phyloP scores from a whole-genome alignment of 2,329 filamentous ascomycete genomes.

The Onygenales sp. region DNA sequence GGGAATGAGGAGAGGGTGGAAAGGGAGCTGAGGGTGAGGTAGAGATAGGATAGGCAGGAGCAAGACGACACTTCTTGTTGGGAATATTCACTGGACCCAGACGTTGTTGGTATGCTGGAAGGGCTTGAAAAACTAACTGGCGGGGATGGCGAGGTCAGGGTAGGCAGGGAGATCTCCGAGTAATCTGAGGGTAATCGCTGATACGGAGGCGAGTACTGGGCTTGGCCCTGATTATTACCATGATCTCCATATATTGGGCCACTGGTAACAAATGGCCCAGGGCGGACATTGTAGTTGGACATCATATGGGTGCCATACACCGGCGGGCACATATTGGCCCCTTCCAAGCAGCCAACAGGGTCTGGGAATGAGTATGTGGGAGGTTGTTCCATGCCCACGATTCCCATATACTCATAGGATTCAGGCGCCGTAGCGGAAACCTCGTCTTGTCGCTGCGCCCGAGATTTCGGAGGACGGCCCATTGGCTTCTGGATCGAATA shows the following conservation, averaged over 20 bases:
- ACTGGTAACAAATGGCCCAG: conserved; percentile 8
- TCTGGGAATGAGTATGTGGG: conserved; percentile 7
- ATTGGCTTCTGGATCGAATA: conserved; percentile 41
- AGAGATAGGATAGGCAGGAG: conserved; percentile 33
- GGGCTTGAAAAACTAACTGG: not conserved
- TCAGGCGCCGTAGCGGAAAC: not conserved
- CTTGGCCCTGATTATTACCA: not conserved
- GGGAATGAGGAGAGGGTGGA: conserved; percentile 34
- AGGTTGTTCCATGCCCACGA: not conserved
- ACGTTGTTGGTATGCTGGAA: not conserved
- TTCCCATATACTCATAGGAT: not conserved
- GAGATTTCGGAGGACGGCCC: conserved; percentile 37
- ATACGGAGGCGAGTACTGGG: not conserved
- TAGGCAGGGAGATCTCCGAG: conserved; percentile 5
- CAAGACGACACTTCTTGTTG: conserved; percentile 18
- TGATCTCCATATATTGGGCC: conserved; percentile 8
- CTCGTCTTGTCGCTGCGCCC: conserved; percentile 20
- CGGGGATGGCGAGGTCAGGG: conserved; percentile 4
- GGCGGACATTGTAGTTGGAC: conserved; percentile 7
- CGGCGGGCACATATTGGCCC: conserved; percentile 21
- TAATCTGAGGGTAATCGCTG: conserved; percentile 5
- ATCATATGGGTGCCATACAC: conserved; percentile 14
- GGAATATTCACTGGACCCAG: not conserved
- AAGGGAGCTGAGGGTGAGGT: conserved; percentile 34
- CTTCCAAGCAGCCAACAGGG: conserved; percentile 13